Base-by-base conservation (phyloP, 2,329 filamentous ascomycete genomes). In the Ustilaginoidea virens region DNA sequence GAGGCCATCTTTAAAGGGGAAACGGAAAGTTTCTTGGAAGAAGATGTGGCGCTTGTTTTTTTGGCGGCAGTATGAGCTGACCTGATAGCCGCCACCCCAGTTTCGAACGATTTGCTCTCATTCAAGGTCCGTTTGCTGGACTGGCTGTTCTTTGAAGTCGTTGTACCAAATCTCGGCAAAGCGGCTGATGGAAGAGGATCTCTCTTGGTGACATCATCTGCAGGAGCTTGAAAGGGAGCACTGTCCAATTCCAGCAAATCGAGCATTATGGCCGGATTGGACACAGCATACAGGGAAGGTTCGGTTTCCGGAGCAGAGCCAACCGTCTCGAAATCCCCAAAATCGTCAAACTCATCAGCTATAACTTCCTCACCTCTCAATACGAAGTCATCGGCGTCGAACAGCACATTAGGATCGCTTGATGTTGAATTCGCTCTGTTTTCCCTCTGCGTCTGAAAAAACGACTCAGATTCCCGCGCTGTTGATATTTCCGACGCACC, bases 351-450 rank as follows among this genome's bases (percentile, higher is more conserved):
- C 26, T 64, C 62, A 14, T 66, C 50, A 6, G 10, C n/a, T 45
- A n/a, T 55, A 52, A 5, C 54, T 57, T 8, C 54, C 54, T 5
- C 47, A 3, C 42, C 46, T 19, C 56, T 46, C 10, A 56, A 43
- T 30, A 60, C 61, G 37, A 65, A 66, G 28, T 70, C 63, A 23
- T 67, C 63, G 20, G 67, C 74, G 48, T 81, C 75, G 45, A 81
- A 81, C 3, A 81, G 53, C 4, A 81, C 63, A 37, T 71, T 66
- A 2, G 65, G 49, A 24, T 69, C 52, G 2, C 45, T 36, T 9
- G 47, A 34, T 7, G 34, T 27, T 6, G 42, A 20, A 29, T 38
- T 48, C 15, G 39, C 35, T 26, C 35, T 48, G 5, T 42, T 33
- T 15, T 40, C 45, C 17, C 42, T 33, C 17, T 16, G 29, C 3